Evolutionary conservation across 306 rosid species (phyloP).

Genomic region (Fagus sylvatica): DNA sequence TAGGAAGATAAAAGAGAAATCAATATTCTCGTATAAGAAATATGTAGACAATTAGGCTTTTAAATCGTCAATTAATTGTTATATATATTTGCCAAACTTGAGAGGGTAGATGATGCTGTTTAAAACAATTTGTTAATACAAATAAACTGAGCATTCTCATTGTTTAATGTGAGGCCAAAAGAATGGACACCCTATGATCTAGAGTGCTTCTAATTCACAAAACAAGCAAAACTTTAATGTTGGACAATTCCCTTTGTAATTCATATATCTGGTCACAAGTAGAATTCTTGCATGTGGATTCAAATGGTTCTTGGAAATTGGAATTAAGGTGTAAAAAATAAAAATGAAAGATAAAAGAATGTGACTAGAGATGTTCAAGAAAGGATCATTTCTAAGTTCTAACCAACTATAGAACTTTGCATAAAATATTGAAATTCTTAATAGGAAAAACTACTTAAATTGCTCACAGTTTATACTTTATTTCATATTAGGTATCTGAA

Average conservation of each 20-base stretch:
- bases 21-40: too few relatives aligned
- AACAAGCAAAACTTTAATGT: not conserved
- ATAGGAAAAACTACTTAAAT: too few relatives aligned
- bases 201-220: not conserved
- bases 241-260: not conserved
- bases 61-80: not conserved
- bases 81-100: not conserved
- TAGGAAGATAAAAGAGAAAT: too few relatives aligned
- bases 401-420: not conserved
- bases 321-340: not conserved
- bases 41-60: not conserved
- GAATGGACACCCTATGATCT: not conserved
- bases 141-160: not conserved
- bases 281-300: not conserved
- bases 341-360: not conserved
- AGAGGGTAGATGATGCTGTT: not conserved
- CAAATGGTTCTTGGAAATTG: not conserved
- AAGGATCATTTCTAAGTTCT: not conserved
- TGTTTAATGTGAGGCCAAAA: not conserved
- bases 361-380: not conserved
- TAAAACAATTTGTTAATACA: not conserved
- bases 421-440: too few relatives aligned
- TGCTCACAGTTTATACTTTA: too few relatives aligned
- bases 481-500: too few relatives aligned
- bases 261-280: not conserved